Evolutionary conservation across 805 yeast genomes (phyloP).

Genomic region (Candida montana): DNA sequence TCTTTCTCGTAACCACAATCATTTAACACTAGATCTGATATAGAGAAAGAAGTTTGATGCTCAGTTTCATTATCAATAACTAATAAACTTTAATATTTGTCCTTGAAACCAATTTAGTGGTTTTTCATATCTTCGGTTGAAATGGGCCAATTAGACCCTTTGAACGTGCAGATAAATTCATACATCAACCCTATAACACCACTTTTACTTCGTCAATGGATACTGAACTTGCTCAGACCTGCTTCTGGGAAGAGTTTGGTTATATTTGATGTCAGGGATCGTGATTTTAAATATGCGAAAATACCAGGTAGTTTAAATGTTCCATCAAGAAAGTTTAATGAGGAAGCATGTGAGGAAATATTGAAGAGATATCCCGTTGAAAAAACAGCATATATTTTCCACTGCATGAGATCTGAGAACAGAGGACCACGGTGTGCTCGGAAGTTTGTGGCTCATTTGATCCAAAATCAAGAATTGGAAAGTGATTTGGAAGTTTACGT

Average conservation of each 20-base stretch:
- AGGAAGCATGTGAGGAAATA: neutral
- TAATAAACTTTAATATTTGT: no score
- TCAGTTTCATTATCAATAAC: no score
- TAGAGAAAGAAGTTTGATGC: no score
- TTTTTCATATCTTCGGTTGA: no score
- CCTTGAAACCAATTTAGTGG: no score
- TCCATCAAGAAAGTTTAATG: constrained; percentile 12
- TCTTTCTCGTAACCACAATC: no score
- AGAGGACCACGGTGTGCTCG: constrained; percentile 19
- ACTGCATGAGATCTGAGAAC: constrained; percentile 22
- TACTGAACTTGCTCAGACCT: constrained; percentile 8
- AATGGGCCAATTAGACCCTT: no score
- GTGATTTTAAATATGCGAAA: constrained; percentile 11
- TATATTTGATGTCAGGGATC: constrained; percentile 20
- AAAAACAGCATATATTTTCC: constrained; percentile 13
- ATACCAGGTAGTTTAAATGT: constrained; percentile 10
- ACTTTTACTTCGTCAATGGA: neutral
- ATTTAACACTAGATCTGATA: no score
- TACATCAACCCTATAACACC: neutral
- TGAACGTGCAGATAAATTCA: neutral
- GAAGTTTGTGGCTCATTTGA: constrained; percentile 7
- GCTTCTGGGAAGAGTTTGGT: constrained; percentile 1
- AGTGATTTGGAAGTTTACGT: constrained; percentile 13
- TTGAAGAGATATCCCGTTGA: constrained; percentile 5
- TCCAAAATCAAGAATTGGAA: neutral